phyloP scores from a whole-genome alignment of 305 asterid genomes.

The Solanum hybrid region DNA sequence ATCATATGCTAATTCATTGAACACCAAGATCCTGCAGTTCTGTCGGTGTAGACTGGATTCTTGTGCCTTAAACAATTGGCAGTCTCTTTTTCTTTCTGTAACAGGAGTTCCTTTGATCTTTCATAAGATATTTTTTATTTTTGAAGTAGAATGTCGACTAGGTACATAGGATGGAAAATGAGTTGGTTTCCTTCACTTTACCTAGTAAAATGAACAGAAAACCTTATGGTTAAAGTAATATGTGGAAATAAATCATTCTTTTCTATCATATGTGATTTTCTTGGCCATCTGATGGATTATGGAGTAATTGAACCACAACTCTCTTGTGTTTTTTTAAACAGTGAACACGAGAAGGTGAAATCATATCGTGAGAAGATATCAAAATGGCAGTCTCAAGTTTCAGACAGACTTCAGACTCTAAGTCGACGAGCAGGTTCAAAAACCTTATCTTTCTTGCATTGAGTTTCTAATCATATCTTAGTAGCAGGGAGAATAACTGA shows the following conservation, averaged over 20 bases:
- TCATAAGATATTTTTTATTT: background rate
- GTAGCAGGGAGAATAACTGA: background rate
- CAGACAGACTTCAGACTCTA: conserved; percentile 69
- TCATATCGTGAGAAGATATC: conserved; percentile 70
- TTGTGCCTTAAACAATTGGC: background rate
- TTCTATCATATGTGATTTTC: background rate
- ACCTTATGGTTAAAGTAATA: background rate
- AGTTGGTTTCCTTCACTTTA: background rate
- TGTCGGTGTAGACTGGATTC: background rate
- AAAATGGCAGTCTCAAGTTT: conserved; percentile 78
- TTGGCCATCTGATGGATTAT: background rate
- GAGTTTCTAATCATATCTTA: conserved; percentile 2
- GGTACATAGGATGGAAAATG: background rate
- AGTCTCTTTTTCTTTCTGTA: background rate
- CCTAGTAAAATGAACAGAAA: background rate
- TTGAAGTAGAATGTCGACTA: background rate
- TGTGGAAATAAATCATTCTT: background rate
- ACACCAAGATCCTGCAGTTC: background rate
- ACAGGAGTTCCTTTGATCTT: background rate
- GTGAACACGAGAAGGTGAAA: conserved; percentile 91
- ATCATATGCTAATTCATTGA: background rate
- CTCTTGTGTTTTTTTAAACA: conserved; percentile 26
- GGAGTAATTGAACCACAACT: conserved; percentile 8
- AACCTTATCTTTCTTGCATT: background rate
- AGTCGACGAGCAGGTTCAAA: conserved; percentile 58